phyloP scores from a whole-genome alignment of 192 early-diverging fungal species.

The Umbelopsis sp. region DNA sequence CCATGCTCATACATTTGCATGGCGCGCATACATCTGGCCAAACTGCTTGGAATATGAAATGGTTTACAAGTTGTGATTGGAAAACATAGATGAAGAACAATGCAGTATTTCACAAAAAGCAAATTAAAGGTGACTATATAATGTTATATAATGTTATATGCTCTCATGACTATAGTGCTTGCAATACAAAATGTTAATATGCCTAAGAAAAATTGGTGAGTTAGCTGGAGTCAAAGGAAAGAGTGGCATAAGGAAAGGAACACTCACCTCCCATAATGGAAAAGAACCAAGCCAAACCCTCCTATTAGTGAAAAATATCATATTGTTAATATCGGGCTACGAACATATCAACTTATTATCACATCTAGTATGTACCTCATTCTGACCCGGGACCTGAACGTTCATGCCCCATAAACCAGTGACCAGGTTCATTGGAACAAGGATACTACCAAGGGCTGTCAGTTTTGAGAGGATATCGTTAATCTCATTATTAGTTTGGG shows the following conservation, averaged over 20 bases:
- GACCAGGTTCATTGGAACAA: constrained; percentile 63
- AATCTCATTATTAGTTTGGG: constrained; percentile 56
- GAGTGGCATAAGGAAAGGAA: neutral
- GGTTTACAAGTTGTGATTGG: too few relatives aligned
- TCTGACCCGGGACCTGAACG: constrained; percentile 62
- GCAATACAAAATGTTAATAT: constrained; percentile 38
- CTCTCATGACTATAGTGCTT: constrained; percentile 27
- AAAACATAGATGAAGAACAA: neutral
- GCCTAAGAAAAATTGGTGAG: neutral
- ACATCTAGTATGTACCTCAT: constrained; percentile 11
- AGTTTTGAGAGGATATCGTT: constrained; percentile 54
- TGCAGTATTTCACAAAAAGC: too few relatives aligned
- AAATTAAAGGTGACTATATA: constrained; percentile 1
- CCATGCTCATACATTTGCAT: too few relatives aligned
- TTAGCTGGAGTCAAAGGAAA: neutral
- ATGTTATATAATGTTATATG: constrained; percentile 37
- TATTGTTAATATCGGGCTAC: neutral
- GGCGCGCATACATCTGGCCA: too few relatives aligned
- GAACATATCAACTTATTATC: neutral
- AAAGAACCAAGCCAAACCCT: constrained; percentile 35
- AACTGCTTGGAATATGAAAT: too few relatives aligned
- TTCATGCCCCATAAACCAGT: constrained; percentile 72
- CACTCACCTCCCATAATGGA: constrained; percentile 24
- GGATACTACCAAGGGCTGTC: constrained; percentile 54
- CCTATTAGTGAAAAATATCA: neutral